Percentiles rank a stretch among this genome's conserved stretches.
Conservation (phyloP, 148 eudicot species). For the Dysphania ambrosioides region DNA sequence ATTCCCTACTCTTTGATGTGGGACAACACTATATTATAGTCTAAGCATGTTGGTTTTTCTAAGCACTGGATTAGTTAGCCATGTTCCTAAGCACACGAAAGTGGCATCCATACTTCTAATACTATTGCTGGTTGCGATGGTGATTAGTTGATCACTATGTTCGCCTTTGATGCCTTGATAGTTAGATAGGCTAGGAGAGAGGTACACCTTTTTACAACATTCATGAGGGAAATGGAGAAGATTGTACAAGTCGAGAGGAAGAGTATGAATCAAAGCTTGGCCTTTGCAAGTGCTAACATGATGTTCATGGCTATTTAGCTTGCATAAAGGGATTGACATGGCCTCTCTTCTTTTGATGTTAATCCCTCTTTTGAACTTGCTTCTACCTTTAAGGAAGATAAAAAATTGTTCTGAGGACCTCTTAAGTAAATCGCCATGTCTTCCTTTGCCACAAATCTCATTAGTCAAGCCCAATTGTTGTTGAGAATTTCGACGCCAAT, state of each 20-base stretch:
- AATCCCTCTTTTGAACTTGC: constrained; percentile 44
- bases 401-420: constrained; percentile 48
- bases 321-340: constrained; percentile 52
- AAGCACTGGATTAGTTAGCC: constrained; percentile 15
- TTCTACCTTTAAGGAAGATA: constrained; percentile 41
- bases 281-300: constrained; percentile 70
- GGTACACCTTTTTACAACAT: constrained; percentile 44
- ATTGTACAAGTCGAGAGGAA: constrained; percentile 72
- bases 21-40: too few species aligned
- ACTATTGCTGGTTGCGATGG: constrained; percentile 25
- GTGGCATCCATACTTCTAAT: constrained; percentile 35
- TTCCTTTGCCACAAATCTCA: constrained; percentile 63
- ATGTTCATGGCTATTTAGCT: constrained; percentile 59
- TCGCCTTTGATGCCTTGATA: constrained; percentile 29
- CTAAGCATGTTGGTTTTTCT: too few species aligned
- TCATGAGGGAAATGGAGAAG: constrained; percentile 68
- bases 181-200: constrained; percentile 40
- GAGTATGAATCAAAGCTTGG: constrained; percentile 53
- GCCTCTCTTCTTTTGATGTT: constrained; percentile 29
- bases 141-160: constrained; percentile 26
- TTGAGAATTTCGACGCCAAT: constrained; percentile 65
- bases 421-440: constrained; percentile 65
- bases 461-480: constrained; percentile 58
- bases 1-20: too few species aligned
- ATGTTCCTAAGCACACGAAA: constrained; percentile 24